phyloP scores from a whole-genome alignment of 192 early-diverging fungal species.

The Rhizoclosmatium globosum region DNA sequence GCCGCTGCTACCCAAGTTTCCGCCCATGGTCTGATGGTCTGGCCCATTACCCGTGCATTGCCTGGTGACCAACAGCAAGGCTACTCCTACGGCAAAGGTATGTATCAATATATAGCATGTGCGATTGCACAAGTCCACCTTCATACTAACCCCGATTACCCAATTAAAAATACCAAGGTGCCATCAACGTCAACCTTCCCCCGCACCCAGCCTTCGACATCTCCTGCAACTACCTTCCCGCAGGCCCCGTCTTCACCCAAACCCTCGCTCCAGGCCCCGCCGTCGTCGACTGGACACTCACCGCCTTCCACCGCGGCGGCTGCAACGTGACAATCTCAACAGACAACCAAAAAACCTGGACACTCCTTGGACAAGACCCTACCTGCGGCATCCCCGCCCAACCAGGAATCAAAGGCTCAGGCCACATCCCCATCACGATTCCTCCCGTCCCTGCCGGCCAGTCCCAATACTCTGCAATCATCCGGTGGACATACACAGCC shows the following conservation, averaged over 20 bases:
- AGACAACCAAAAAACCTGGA: constrained; percentile 4
- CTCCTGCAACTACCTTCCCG: constrained; percentile 4
- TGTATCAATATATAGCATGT: no score
- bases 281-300: constrained; percentile 9
- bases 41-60: constrained; percentile 3
- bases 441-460: constrained; percentile 4
- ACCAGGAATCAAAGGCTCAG: background rate
- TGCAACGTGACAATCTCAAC: background rate
- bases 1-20: background rate
- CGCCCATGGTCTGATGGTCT: constrained; percentile 4
- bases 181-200: constrained; percentile 6
- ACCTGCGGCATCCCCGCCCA: background rate
- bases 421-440: constrained; percentile 11
- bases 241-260: background rate
- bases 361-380: background rate
- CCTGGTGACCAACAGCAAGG: constrained; percentile 6
- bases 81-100: background rate
- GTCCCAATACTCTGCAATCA: no score
- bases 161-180: background rate
- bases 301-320: constrained; percentile 17
- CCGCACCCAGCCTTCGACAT: constrained; percentile 7
- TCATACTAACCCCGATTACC: no score
- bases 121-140: no score
- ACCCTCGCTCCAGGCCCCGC: background rate
- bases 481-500: no score